A percentile compares a stretch with the other conserved stretches of the same genome.
Conservation (phyloP, 331 rosid genomes). For the Telfairia occidentalis region DNA sequence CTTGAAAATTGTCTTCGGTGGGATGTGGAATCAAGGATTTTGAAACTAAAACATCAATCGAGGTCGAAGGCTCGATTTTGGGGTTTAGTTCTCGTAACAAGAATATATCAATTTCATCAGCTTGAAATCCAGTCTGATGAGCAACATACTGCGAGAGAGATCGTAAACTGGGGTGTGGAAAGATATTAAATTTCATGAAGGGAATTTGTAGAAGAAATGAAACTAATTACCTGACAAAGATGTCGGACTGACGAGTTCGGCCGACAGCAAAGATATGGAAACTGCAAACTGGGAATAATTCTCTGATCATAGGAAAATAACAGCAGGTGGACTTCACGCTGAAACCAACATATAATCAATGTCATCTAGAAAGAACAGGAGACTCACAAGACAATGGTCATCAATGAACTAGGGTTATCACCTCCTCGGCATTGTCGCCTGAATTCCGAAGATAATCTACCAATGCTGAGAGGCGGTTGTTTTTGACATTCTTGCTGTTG, state of each 20-base stretch:
- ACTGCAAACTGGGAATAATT: conserved; percentile 43
- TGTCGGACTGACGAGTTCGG: conserved; percentile 41
- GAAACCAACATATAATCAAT: conserved; percentile 18
- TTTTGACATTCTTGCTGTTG: conserved; percentile 42
- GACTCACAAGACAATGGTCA: neutral
- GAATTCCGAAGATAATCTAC: conserved; percentile 42
- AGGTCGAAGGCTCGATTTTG: conserved; percentile 21
- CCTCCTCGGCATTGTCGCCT: conserved; percentile 34
- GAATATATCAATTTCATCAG: conserved; percentile 49
- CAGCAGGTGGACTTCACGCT: conserved; percentile 40
- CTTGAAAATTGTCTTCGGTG: conserved; percentile 29
- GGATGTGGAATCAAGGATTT: conserved; percentile 22
- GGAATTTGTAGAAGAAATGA: conserved; percentile 3
- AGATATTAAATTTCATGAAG: neutral
- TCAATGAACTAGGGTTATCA: conserved; percentile 28
- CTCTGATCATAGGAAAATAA: conserved; percentile 57
- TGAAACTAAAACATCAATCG: conserved; percentile 13
- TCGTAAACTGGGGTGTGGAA: neutral
- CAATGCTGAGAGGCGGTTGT: conserved; percentile 43
- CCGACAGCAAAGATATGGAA: conserved; percentile 52
- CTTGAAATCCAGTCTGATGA: conserved; percentile 28
- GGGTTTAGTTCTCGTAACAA: conserved; percentile 31
- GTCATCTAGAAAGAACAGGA: neutral
- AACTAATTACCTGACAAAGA: conserved; percentile 46
- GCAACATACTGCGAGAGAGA: conserved; percentile 45